phyloP scores from a whole-genome alignment of 169 alveolate species.

The Babesia gibsoni region DNA sequence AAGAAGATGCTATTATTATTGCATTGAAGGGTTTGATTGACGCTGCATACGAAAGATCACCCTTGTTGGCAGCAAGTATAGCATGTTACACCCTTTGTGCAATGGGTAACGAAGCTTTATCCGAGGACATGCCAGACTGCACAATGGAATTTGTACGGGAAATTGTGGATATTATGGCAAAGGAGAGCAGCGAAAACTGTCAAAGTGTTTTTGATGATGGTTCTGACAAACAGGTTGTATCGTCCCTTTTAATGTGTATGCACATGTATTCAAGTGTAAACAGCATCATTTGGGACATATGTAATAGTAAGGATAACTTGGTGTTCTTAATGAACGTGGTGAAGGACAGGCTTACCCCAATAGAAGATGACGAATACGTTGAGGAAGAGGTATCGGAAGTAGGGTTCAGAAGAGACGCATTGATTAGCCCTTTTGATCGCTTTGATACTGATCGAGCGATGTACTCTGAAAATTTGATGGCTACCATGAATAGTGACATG shows the following conservation, averaged over 20 bases:
- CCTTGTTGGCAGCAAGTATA: conserved; percentile 22
- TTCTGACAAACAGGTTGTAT: not conserved
- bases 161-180: conserved; percentile 44
- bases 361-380: not conserved
- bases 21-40: not conserved
- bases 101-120: conserved; percentile 39
- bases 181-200: conserved; percentile 31
- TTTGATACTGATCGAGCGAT: not conserved
- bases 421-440: not conserved
- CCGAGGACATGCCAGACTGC: conserved; percentile 37
- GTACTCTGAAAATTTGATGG: conserved; percentile 4
- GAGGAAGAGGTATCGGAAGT: not conserved
- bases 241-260: conserved; percentile 4
- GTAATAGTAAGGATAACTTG: conserved; percentile 30
- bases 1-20: not conserved
- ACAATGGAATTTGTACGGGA: conserved; percentile 35
- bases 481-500: not conserved
- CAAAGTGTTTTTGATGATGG: not conserved
- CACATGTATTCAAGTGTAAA: conserved; percentile 19
- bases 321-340: conserved; percentile 41
- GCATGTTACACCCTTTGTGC: conserved; percentile 36
- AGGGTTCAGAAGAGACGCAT: conserved; percentile 11
- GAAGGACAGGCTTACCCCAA: not conserved
- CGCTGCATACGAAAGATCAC: conserved; percentile 4
- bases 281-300: conserved; percentile 7